Conservation (phyloP, 164 flowering plant species). For the Brasenia schreberi region DNA sequence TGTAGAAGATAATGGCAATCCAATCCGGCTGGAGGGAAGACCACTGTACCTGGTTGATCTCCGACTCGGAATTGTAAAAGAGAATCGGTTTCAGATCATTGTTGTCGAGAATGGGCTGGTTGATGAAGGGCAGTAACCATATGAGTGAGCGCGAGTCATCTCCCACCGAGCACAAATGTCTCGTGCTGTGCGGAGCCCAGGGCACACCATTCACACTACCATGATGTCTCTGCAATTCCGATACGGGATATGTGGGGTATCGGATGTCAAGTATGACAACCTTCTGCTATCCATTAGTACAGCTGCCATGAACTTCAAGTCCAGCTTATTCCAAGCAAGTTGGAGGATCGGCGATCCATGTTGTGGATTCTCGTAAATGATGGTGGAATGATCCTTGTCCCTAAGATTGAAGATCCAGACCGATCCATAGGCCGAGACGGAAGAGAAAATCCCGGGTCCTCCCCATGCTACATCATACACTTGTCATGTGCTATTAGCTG, state of each 20-base stretch:
- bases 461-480: slow-evolving; percentile 98
- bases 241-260: slow-evolving; percentile 64
- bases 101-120: slow-evolving; percentile 51
- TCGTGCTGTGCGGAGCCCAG: slow-evolving; percentile 73
- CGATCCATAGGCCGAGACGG: slow-evolving; percentile 93
- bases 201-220: slow-evolving; percentile 73
- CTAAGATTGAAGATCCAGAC: slow-evolving; percentile 81
- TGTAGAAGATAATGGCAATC: slow-evolving; percentile 63
- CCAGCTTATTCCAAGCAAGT: slow-evolving; percentile 93
- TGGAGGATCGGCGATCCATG: slow-evolving; percentile 75
- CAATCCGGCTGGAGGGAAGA: slow-evolving; percentile 67
- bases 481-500: slow-evolving; percentile 94
- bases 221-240: slow-evolving; percentile 68
- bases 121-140: slow-evolving; percentile 52
- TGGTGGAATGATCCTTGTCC: slow-evolving; percentile 94
- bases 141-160: slow-evolving; percentile 78
- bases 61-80: slow-evolving; percentile 49
- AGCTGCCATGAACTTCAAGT: slow-evolving; percentile 51
- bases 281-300: slow-evolving; percentile 68
- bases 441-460: slow-evolving; percentile 77
- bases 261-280: slow-evolving; percentile 76
- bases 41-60: slow-evolving; percentile 89
- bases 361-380: slow-evolving; percentile 80
- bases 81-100: slow-evolving; percentile 70
- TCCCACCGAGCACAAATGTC: slow-evolving; percentile 70